Base-by-base conservation (phyloP, 2,329 filamentous ascomycete species). In the Scolecobasidium constrictum region DNA sequence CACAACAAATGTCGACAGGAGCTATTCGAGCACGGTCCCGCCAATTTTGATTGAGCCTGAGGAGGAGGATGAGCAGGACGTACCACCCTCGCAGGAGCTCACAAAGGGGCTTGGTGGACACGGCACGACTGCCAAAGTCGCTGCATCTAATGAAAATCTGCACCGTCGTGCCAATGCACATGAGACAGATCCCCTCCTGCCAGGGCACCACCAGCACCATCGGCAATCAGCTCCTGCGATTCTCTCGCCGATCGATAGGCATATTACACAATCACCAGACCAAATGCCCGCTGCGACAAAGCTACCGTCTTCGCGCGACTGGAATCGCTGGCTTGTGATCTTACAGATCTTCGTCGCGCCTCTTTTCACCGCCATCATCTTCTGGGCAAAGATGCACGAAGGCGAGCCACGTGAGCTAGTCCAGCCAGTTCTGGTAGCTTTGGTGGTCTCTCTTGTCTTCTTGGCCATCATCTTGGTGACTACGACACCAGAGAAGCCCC, bases 241-340 rank as follows among this genome's bases (percentile, higher is more conserved):
- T n/a, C 48, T 56, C 9, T 53, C 50, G 18, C 56, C 56, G 3
- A 59, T 61, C 4, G 56, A 63, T 15, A 49, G 54, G 13, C 56
- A 53, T 18, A 48, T 60, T 5, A 47, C 57, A 6, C 52, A 56
- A n/a, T 58, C 59, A 1, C 61, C 62, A 17, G 60, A 64, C 33
- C 49, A 58, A 38, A 47, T 62, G 4, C 53, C 53, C 7, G 43
- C 38, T 9, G 40, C 39, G 16, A 22, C 45, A n/a, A 13, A 48
- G 35, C 46, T 52, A 22, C 17, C 42, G 31, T 55, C 50, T 36
- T 53, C 62, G 3, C 70, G 73, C 43, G 71, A 78, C 21, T 96
- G 92, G 88, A 94, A 88, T 54, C 77, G 87, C 41, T 98, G 92
- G 90, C 75, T 98, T 3, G 75, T 94, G 11, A 76, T 80, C 11